Base-by-base conservation (phyloP, 768 basidiomycete genomes). In the Serendipita sp. region DNA sequence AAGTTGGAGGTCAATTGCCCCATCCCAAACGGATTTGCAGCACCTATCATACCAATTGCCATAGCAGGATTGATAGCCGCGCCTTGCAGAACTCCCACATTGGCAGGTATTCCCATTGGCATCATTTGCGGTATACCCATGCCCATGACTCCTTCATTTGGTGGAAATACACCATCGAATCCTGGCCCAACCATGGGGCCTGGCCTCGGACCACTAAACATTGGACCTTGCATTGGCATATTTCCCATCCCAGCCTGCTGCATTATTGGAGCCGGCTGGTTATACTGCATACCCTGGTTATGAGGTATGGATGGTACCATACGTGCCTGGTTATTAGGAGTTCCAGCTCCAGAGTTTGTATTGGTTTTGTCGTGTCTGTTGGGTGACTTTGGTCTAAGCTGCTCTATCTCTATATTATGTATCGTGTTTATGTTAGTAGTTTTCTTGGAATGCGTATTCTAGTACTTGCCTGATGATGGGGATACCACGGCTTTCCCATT, bases 341-440 rank as follows among this genome's bases (percentile, higher is more conserved):
- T 38, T 44, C 32, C 58, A 63, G 66, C 28, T 54, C 65, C 66
- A 67, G 63, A 13, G 38, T 24, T 34, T 44, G 35, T 7, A 28
- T 66, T 45, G 54, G 38, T 2, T 47, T 44, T 47, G 47, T 34
- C 64, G 45, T n/a, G 63, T 64, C 11, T 44, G 38, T 45, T 65
- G 7, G 92, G 92, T 1, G 90, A 92, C 72, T 94, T 93, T 0
- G 91, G 92, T 16, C 92, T 79, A 16, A 95, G 78, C 0, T 81
- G 79, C 64, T 95, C 90, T 69, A 95, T 90, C 68, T 94, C 92
- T 72, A 69, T 46, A 46, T 64, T 46, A 65, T 56, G 65, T 64
- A 63, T 24, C 24, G 24, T 24, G 24, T 24, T 24, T 24, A 24
- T 24, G 24, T 65, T 41, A 66, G 66, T 47, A 66, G 48, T 54